Percentiles rank a stretch among this genome's conserved stretches.
Evolutionary conservation across 176 grass and related monocot genomes (phyloP).

Genomic region (Bonia amplexicaulis): DNA sequence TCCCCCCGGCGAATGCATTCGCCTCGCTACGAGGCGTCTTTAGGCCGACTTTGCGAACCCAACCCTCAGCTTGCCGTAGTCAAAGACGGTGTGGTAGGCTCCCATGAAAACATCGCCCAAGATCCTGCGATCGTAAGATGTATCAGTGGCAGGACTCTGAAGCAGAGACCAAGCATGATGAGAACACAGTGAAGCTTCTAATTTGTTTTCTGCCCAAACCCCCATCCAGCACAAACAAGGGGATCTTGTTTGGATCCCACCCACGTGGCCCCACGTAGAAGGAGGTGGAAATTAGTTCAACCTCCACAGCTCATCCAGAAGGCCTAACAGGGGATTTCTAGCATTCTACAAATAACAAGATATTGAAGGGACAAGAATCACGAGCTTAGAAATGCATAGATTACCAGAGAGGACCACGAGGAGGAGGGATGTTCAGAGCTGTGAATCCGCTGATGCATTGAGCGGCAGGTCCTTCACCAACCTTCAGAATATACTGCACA

Average conservation of each 20-base stretch:
- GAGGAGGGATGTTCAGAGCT: conserved; percentile 72
- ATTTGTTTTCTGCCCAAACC: background rate
- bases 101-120: conserved; percentile 99
- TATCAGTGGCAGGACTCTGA: background rate
- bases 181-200: background rate
- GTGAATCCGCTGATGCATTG: conserved; percentile 99
- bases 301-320: too few relatives aligned
- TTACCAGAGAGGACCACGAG: conserved; percentile 92
- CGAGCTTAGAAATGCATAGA: background rate
- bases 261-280: too few relatives aligned
- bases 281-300: too few relatives aligned
- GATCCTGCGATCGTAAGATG: conserved; percentile 58
- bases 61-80: conserved; percentile 68
- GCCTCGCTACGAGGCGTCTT: conserved; percentile 12
- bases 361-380: background rate
- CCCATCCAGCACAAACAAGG: background rate
- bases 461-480: conserved; percentile 53
- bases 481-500: conserved; percentile 82
- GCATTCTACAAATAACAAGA: background rate
- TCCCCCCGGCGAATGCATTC: conserved; percentile 15
- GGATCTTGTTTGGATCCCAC: too few relatives aligned
- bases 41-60: conserved; percentile 78
- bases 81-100: conserved; percentile 83
- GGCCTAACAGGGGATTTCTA: background rate
- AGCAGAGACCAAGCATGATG: background rate